Evolutionary conservation across 352 stramenopile species (phyloP).

Genomic region (Halophytophthora polymorphica): DNA sequence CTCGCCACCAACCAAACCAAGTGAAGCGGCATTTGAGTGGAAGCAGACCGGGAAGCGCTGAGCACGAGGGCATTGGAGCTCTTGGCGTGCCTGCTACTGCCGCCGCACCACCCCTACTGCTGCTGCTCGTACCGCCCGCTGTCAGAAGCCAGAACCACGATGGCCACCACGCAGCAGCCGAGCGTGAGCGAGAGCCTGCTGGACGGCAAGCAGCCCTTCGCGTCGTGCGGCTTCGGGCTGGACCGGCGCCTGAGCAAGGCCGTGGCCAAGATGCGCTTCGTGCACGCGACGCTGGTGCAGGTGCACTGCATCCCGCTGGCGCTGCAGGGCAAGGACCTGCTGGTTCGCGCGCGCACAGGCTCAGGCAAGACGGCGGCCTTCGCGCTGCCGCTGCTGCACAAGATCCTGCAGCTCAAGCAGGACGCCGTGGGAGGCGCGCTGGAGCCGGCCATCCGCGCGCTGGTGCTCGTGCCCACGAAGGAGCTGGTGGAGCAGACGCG

Average conservation of each 20-base stretch:
- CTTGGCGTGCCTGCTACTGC: too few relatives aligned
- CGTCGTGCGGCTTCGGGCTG: conserved; percentile 84
- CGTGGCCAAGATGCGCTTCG: conserved; percentile 90
- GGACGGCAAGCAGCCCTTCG: conserved; percentile 78
- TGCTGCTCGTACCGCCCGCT: conserved; percentile 23
- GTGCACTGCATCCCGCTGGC: conserved; percentile 92
- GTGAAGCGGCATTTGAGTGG: too few relatives aligned
- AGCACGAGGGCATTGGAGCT: too few relatives aligned
- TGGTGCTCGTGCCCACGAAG: conserved; percentile 97
- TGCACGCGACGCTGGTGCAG: conserved; percentile 94
- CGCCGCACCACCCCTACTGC: conserved; percentile 10
- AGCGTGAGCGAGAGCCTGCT: conserved; percentile 73
- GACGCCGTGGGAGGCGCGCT: conserved; percentile 28
- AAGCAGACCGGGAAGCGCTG: too few relatives aligned
- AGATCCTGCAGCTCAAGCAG: conserved; percentile 86
- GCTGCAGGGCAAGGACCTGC: conserved; percentile 91
- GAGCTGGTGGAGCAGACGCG: conserved; percentile 97
- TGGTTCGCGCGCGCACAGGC: conserved; percentile 90
- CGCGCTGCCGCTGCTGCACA: conserved; percentile 90
- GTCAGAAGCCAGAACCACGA: conserved; percentile 9
- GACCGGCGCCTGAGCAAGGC: conserved; percentile 92
- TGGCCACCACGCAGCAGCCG: conserved; percentile 25
- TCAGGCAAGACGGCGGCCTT: conserved; percentile 95
- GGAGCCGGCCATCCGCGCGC: conserved; percentile 59
- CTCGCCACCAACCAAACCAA: too few relatives aligned